A percentile compares a stretch with the other conserved stretches of the same genome.
Conservation (phyloP, 345 rosid genomes). For the Melaleuca alternifolia region DNA sequence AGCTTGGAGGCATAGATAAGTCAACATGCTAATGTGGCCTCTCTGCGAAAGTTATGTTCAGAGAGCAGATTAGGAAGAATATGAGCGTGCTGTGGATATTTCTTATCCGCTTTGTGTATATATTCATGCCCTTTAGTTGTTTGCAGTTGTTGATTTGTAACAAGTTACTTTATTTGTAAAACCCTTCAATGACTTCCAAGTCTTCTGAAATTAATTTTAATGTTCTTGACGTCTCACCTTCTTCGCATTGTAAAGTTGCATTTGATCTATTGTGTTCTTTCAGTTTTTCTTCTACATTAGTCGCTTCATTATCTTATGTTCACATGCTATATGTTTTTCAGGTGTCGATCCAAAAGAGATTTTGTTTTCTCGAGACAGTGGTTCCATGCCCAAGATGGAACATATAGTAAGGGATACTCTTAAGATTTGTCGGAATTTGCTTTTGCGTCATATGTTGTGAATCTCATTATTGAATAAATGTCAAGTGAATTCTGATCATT, state of each 20-base stretch:
- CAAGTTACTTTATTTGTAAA: not conserved
- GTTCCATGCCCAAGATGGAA: conserved; percentile 95
- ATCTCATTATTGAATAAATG: not conserved
- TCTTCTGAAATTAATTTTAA: not conserved
- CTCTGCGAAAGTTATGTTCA: not conserved
- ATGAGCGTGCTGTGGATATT: not conserved
- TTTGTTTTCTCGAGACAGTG: conserved; percentile 96
- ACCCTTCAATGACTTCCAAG: not conserved
- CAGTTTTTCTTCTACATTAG: not conserved
- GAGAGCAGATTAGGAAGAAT: not conserved
- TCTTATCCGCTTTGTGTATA: not conserved
- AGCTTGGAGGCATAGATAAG: not conserved
- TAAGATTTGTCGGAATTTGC: not conserved
- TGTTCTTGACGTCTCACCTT: not conserved
- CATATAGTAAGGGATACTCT: conserved; percentile 60
- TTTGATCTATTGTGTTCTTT: not conserved
- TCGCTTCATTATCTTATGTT: conserved; percentile 1
- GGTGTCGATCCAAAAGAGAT: conserved; percentile 92
- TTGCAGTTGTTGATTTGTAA: not conserved
- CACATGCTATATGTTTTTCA: conserved; percentile 21
- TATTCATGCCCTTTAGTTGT: not conserved
- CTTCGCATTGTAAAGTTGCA: not conserved
- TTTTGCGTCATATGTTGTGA: not conserved
- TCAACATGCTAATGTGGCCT: not conserved
- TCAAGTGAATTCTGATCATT: not conserved